Conservation (phyloP, 2,329 filamentous ascomycete species). For the Lasiodiplodia sp. region DNA sequence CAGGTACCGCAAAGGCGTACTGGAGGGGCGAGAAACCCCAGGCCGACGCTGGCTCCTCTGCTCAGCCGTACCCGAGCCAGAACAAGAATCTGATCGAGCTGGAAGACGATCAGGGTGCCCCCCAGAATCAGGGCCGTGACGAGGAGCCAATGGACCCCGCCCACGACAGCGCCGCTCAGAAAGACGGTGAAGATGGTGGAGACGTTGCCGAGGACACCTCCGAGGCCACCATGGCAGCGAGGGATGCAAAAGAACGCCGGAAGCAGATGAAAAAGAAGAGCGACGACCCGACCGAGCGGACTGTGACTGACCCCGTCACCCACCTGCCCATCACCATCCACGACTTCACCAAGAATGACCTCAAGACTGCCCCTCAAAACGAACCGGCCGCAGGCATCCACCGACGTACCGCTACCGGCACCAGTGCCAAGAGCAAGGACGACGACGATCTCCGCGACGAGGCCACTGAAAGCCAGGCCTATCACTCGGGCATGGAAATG, state of each 20-base stretch:
- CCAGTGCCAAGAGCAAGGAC: conserved; percentile 47
- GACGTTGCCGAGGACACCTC: conserved; percentile 53
- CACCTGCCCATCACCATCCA: conserved; percentile 73
- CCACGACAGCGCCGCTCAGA: conserved; percentile 32
- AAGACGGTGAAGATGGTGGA: conserved; percentile 34
- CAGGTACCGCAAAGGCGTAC: conserved; percentile 45
- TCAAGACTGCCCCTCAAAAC: conserved; percentile 59
- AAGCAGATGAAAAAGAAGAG: conserved; percentile 59
- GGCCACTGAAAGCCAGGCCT: conserved; percentile 43
- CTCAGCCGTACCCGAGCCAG: conserved; percentile 43
- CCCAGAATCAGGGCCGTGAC: conserved; percentile 37
- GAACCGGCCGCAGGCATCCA: conserved; percentile 50
- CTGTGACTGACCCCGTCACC: conserved; percentile 76
- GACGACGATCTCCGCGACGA: conserved; percentile 50
- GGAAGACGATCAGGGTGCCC: conserved; percentile 26
- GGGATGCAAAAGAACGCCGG: conserved; percentile 55
- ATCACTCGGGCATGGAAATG: conserved; percentile 50
- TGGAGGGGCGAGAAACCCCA: conserved; percentile 38
- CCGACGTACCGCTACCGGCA: conserved; percentile 53
- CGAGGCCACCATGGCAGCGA: conserved; percentile 45
- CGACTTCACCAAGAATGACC: conserved; percentile 70
- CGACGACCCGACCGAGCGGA: conserved; percentile 57
- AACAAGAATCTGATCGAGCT: conserved; percentile 47
- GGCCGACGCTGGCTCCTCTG: conserved; percentile 34
- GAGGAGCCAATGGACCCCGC: conserved; percentile 37